phyloP scores from a whole-genome alignment of 768 basidiomycete species.

The Suillus ampliporus region DNA sequence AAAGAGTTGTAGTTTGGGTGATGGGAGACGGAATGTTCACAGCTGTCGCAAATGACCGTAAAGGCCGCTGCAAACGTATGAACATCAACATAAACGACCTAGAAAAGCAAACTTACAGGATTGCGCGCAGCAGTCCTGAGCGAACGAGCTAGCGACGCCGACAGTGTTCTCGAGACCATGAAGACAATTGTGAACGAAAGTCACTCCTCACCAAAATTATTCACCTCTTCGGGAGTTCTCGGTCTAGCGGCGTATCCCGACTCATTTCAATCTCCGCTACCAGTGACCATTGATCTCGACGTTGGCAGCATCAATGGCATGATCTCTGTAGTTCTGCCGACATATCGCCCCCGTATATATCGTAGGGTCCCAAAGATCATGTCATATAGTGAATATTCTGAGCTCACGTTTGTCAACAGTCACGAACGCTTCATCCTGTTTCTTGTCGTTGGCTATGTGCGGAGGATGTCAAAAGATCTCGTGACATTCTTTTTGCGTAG shows the following conservation, averaged over 20 bases:
- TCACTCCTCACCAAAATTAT: constrained; percentile 22
- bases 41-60: constrained; percentile 79
- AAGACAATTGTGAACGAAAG: constrained; percentile 21
- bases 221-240: constrained; percentile 36
- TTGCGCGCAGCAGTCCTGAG: constrained; percentile 45
- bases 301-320: too few relatives aligned
- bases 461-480: too few relatives aligned
- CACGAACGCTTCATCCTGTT: too few relatives aligned
- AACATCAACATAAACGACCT: not conserved
- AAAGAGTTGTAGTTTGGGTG: constrained; percentile 90
- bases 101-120: constrained; percentile 34
- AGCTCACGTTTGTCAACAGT: too few relatives aligned
- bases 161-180: constrained; percentile 54
- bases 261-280: constrained; percentile 28
- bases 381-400: too few relatives aligned
- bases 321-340: too few relatives aligned
- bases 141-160: constrained; percentile 48
- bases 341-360: too few relatives aligned
- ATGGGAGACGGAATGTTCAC: constrained; percentile 70
- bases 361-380: too few relatives aligned
- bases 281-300: too few relatives aligned
- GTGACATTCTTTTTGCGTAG: too few relatives aligned
- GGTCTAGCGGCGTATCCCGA: constrained; percentile 31
- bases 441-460: too few relatives aligned
- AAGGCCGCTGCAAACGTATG: constrained; percentile 45